These are phyloP conservation scores for Clarireedia monteithiana DNA, from an alignment of 2,329 filamentous ascomycete species.

Conservation along the genomic window DNA sequence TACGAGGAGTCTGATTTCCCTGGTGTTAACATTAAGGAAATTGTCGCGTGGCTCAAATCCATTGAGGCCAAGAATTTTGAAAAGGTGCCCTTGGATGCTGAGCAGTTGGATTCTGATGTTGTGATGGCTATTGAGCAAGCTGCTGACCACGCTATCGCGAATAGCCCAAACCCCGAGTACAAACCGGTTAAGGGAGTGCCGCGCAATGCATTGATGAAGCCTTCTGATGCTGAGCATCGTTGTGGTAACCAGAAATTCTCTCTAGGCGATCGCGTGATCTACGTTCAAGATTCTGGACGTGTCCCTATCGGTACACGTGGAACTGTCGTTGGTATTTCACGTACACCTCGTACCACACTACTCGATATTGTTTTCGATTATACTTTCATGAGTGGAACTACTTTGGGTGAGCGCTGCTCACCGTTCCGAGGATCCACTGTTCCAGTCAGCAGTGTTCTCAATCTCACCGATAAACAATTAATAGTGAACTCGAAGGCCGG, in stretches of 20 bases:
- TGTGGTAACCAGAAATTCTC: constrained; percentile 76
- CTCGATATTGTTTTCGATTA: constrained; percentile 91
- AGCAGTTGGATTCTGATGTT: constrained; percentile 87
- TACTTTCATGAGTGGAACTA: constrained; percentile 95
- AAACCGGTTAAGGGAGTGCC: constrained; percentile 76
- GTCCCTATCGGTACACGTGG: constrained; percentile 88
- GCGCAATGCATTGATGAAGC: constrained; percentile 80
- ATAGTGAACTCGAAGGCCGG: constrained; percentile 57
- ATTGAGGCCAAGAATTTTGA: constrained; percentile 90
- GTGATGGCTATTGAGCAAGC: constrained; percentile 73
- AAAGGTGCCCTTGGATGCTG: constrained; percentile 89
- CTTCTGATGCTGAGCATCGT: constrained; percentile 90
- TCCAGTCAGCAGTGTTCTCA: constrained; percentile 78
- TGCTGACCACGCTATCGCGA: constrained; percentile 55
- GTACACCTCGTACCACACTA: constrained; percentile 72
- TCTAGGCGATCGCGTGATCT: constrained; percentile 86
- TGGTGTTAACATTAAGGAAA: constrained; percentile 80
- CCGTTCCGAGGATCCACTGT: constrained; percentile 94
- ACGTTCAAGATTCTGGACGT: constrained; percentile 86
- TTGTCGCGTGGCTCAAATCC: constrained; percentile 85
- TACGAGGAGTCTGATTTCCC: constrained; percentile 82
- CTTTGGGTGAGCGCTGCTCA: constrained; percentile 80
- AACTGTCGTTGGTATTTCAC: constrained; percentile 90
- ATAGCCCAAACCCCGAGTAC: constrained; percentile 45
- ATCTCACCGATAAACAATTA: constrained; percentile 75